Percentiles rank a stretch among this genome's conserved stretches.
Evolutionary conservation across 495 filamentous ascomycete genomes (phyloP).

Genomic region (Daldinia bambusicola): DNA sequence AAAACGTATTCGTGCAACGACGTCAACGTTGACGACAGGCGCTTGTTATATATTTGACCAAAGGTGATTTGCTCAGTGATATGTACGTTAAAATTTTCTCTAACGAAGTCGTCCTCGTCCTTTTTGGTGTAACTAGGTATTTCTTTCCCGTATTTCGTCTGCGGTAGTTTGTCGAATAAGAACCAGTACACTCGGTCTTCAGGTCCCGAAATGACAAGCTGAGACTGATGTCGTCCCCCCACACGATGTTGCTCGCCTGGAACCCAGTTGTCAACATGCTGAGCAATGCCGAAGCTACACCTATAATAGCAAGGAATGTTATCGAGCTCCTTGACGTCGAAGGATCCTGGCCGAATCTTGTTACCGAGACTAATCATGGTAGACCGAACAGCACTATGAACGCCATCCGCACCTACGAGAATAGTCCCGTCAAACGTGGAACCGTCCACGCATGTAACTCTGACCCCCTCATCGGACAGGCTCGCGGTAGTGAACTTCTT

Average conservation of each 20-base stretch:
- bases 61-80: background rate
- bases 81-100: background rate
- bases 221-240: background rate
- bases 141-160: background rate
- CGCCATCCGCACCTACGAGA: background rate
- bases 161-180: background rate
- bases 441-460: background rate
- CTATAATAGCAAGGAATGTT: background rate
- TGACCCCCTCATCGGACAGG: background rate
- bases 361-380: background rate
- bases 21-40: background rate
- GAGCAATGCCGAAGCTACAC: background rate
- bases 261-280: background rate
- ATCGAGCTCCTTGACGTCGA: background rate
- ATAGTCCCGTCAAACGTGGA: background rate
- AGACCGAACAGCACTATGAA: background rate
- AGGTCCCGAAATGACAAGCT: background rate
- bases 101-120: background rate
- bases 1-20: background rate
- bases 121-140: background rate
- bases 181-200: slow-evolving; percentile 1
- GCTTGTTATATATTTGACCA: background rate
- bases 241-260: background rate
- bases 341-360: background rate
- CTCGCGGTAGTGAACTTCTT: background rate